Base-by-base conservation (phyloP, 2,329 filamentous ascomycete species). In the Reticulascus tulasneorum region DNA sequence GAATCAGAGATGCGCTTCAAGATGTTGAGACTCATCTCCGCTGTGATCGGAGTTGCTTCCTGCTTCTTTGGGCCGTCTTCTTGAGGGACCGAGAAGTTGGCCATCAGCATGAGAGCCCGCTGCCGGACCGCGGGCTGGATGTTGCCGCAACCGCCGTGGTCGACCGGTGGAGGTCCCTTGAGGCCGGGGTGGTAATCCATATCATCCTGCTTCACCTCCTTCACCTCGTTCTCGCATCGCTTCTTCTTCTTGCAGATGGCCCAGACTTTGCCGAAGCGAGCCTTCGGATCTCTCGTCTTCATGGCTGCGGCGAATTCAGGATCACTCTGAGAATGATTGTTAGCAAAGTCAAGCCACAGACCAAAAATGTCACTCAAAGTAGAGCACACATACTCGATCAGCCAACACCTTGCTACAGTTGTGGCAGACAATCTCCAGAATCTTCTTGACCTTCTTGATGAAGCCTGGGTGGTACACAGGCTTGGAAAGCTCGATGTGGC, bases 401-500 rank as follows among this genome's bases (percentile, higher is more conserved):
- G 89, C 84, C 74, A 95, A 79, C 59, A 97, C 87, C 74, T 93
- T 94, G 69, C 90, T 91, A 75, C 94, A 98, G 66, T 94, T 96
- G 71, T 95, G 90, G 77, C 94, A 98, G 64, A 98, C 90, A 52
- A 90, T 93, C 76, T 98, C 94, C 63, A 98, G 74, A 54, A 99
- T 80, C 75, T 97, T 98, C 76, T 99, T 98, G 67, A 95, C 90
- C 73, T 97, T 97, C 64, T 87, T 94, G 69, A 99, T 85, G 67
- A 96, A 99, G 55, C 93, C 93, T 71, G 74, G 69, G 53, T 99
- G 93, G 64, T 86, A 99, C 52, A 98, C 93, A 37, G 94, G 93
- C 59, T 88, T 90, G 26, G 93, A 90, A 50, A 99, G 77, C 67
- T 98, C 94, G 54, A 98, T 98, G 66, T 98, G 94, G 47, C 93